Percentiles rank a stretch among this genome's conserved stretches.
Conservation (phyloP, 441 rosid species). For the Gossypium gossypioides region DNA sequence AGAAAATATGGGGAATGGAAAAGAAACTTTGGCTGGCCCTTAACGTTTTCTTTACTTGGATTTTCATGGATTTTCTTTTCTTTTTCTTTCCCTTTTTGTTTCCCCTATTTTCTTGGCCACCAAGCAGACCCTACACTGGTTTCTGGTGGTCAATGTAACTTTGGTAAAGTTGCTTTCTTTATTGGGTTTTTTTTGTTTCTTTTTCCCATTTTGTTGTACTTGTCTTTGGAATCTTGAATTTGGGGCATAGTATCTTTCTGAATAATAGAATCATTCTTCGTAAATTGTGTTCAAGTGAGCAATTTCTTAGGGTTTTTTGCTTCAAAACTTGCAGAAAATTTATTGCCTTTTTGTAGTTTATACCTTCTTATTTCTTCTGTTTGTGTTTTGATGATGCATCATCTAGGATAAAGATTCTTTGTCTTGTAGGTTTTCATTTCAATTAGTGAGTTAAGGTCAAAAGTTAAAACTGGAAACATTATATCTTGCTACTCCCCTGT, state of each 20-base stretch:
- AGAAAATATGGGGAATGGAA: constrained; percentile 16
- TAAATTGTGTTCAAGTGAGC: neutral
- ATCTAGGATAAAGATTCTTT: neutral
- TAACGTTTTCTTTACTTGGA: neutral
- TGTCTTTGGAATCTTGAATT: constrained; percentile 3
- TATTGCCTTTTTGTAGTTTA: neutral
- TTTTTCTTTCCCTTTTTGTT: neutral
- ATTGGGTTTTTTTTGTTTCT: neutral
- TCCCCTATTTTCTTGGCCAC: constrained; percentile 13
- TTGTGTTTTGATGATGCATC: neutral
- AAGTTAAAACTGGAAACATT: neutral
- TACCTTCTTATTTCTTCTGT: neutral
- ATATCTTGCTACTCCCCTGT: neutral
- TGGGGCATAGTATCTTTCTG: neutral
- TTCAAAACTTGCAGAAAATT: neutral
- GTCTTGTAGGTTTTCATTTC: neutral
- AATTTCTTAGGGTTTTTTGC: neutral
- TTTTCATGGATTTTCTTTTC: neutral
- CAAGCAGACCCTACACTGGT: neutral
- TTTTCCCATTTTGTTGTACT: neutral
- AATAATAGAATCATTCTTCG: neutral
- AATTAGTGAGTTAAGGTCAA: neutral
- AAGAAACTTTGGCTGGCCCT: neutral
- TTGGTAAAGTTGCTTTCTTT: neutral
- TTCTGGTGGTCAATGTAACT: neutral